phyloP scores from a whole-genome alignment of 192 early-diverging fungal species.

The Coemansia sp. region DNA sequence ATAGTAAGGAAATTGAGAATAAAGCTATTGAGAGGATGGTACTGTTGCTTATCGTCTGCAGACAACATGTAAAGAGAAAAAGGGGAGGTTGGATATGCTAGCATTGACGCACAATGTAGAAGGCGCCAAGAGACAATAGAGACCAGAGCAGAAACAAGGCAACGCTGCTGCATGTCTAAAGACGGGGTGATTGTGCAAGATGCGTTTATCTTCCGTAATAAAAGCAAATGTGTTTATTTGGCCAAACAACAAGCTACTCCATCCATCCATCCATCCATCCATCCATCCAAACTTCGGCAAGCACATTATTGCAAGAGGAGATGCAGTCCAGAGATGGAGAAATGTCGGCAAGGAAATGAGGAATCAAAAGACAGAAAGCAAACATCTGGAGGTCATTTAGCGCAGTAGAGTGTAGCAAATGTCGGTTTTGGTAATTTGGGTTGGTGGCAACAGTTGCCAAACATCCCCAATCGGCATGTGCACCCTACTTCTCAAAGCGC shows the following conservation, averaged over 20 bases:
- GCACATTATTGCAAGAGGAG: neutral
- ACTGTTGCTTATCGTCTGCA: neutral
- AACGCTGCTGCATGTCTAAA: neutral
- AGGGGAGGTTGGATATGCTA: neutral
- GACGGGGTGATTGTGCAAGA: neutral
- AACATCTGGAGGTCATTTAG: too few relatives aligned
- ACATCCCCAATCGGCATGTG: neutral
- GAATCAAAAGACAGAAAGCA: too few relatives aligned
- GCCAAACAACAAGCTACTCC: neutral
- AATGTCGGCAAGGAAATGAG: too few relatives aligned
- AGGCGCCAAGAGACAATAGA: neutral
- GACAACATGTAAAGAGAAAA: neutral
- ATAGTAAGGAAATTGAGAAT: neutral
- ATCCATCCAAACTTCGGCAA: neutral
- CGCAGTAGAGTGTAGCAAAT: too few relatives aligned
- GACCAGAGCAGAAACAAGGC: neutral
- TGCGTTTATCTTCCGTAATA: neutral
- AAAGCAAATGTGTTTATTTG: neutral
- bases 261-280: neutral
- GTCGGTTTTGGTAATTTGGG: neutral
- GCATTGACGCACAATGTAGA: neutral
- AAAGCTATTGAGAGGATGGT: neutral
- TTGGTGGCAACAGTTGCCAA: neutral
- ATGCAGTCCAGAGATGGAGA: neutral
- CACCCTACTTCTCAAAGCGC: neutral